These are phyloP conservation scores for Pythium aristosporum DNA, from an alignment of 352 stramenopile species.

Conservation along the genomic window DNA sequence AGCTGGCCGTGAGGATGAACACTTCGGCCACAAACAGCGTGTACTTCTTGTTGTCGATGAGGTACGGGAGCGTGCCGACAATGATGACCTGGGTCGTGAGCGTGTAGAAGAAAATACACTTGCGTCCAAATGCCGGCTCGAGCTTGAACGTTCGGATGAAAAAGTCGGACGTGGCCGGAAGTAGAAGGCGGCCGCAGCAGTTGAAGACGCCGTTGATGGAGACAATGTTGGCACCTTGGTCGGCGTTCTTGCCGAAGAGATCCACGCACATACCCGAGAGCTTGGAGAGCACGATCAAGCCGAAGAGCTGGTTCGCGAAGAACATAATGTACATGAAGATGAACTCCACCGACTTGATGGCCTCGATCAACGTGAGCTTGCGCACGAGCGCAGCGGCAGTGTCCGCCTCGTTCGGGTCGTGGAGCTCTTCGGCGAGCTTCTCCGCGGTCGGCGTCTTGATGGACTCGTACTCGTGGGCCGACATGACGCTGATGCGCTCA, in stretches of 20 bases:
- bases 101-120: slow-evolving; percentile 61
- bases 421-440: slow-evolving; percentile 29
- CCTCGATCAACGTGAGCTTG: slow-evolving; percentile 41
- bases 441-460: slow-evolving; percentile 35
- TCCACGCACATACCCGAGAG: slow-evolving; percentile 49
- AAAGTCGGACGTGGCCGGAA: slow-evolving; percentile 44
- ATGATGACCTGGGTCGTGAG: slow-evolving; percentile 60
- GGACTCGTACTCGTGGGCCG: slow-evolving; percentile 36
- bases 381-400: slow-evolving; percentile 31
- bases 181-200: slow-evolving; percentile 43
- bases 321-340: slow-evolving; percentile 48
- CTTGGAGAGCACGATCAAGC: slow-evolving; percentile 42
- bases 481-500: slow-evolving; percentile 39
- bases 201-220: slow-evolving; percentile 58
- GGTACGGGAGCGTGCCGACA: slow-evolving; percentile 52
- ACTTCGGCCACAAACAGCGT: slow-evolving; percentile 50
- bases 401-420: slow-evolving; percentile 18
- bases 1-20: slow-evolving; percentile 70
- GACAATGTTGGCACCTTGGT: slow-evolving; percentile 39
- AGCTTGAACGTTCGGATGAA: slow-evolving; percentile 41
- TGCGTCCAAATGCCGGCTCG: slow-evolving; percentile 45
- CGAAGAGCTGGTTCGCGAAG: slow-evolving; percentile 39
- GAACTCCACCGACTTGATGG: slow-evolving; percentile 37
- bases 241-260: slow-evolving; percentile 41
- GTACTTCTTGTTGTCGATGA: slow-evolving; percentile 62